phyloP scores from a whole-genome alignment of 495 filamentous ascomycete genomes.

The Penicilliopsis zonata region DNA sequence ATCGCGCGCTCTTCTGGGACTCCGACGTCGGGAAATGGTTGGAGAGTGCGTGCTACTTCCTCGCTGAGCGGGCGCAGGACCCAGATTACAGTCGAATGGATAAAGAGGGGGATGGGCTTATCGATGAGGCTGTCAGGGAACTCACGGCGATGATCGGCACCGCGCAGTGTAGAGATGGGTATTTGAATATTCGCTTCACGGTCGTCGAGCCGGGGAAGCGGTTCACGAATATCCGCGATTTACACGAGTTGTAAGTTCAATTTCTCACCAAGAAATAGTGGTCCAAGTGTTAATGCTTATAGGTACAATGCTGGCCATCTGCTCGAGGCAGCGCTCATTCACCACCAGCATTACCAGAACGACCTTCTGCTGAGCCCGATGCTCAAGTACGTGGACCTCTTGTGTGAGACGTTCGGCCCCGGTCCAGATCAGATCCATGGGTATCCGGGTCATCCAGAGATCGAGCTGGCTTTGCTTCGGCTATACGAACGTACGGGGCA shows the following conservation, averaged over 20 bases:
- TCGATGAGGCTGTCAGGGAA: slow-evolving; percentile 41
- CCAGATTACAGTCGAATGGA: too few species aligned
- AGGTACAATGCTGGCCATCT: slow-evolving; percentile 50
- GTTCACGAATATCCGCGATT: slow-evolving; percentile 46
- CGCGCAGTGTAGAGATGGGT: slow-evolving; percentile 45
- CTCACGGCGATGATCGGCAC: slow-evolving; percentile 40
- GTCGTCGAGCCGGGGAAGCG: slow-evolving; percentile 38
- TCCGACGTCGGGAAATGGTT: slow-evolving; percentile 51
- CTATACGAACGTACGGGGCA: slow-evolving; percentile 37
- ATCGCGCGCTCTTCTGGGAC: slow-evolving; percentile 33
- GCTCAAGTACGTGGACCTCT: slow-evolving; percentile 42
- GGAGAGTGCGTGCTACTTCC: slow-evolving; percentile 46
- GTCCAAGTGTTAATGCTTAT: neutral
- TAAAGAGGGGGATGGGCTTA: slow-evolving; percentile 27
- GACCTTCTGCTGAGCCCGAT: slow-evolving; percentile 37
- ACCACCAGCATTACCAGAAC: slow-evolving; percentile 37
- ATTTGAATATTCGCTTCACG: slow-evolving; percentile 48
- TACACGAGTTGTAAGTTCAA: slow-evolving; percentile 48
- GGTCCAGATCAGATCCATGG: slow-evolving; percentile 38
- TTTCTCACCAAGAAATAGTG: slow-evolving; percentile 4
- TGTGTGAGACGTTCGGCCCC: slow-evolving; percentile 35
- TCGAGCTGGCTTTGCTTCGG: slow-evolving; percentile 44
- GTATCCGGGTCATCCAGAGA: slow-evolving; percentile 50
- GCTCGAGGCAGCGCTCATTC: slow-evolving; percentile 46
- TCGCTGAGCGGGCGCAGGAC: slow-evolving; percentile 29